Conservation (phyloP, 2,329 filamentous ascomycete species). For the Alternaria solani region DNA sequence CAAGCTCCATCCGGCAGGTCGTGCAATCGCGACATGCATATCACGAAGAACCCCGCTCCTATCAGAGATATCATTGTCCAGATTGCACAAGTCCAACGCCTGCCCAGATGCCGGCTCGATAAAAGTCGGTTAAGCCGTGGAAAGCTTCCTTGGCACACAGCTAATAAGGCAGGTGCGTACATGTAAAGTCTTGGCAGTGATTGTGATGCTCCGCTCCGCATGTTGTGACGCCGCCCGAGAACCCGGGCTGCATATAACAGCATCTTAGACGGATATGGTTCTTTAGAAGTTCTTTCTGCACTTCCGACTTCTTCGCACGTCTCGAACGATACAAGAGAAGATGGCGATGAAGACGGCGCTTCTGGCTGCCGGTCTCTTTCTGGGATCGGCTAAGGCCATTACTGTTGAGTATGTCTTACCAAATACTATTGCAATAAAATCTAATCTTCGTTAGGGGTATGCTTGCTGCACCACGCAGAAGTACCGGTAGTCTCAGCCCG, state of each 20-base stretch:
- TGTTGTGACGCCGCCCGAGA: slow-evolving; percentile 20
- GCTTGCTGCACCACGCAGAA: slow-evolving; percentile 42
- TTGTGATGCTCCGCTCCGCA: slow-evolving; percentile 20
- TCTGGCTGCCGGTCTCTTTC: slow-evolving; percentile 36
- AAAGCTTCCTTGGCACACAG: slow-evolving; percentile 33
- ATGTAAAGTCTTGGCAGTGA: slow-evolving; percentile 23
- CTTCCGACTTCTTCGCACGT: slow-evolving; percentile 7
- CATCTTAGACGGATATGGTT: slow-evolving; percentile 9
- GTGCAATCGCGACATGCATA: slow-evolving; percentile 16
- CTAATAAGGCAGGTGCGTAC: slow-evolving; percentile 30
- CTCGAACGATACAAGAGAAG: slow-evolving; percentile 14
- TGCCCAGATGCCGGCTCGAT: slow-evolving; percentile 24
- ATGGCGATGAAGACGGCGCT: slow-evolving; percentile 41
- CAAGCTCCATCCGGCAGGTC: slow-evolving; percentile 34
- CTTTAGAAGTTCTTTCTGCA: slow-evolving; percentile 11
- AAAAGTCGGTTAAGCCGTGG: slow-evolving; percentile 30
- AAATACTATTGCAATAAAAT: neutral
- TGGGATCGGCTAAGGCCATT: slow-evolving; percentile 37
- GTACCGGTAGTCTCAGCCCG: slow-evolving; percentile 43
- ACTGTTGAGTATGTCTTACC: slow-evolving; percentile 35
- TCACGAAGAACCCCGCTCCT: slow-evolving; percentile 24
- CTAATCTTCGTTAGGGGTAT: slow-evolving; percentile 25
- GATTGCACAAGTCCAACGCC: slow-evolving; percentile 22
- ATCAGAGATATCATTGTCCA: slow-evolving; percentile 24
- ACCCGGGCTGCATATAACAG: slow-evolving; percentile 27